phyloP scores from a whole-genome alignment of 768 basidiomycete species.

The Mycena epipterygia region DNA sequence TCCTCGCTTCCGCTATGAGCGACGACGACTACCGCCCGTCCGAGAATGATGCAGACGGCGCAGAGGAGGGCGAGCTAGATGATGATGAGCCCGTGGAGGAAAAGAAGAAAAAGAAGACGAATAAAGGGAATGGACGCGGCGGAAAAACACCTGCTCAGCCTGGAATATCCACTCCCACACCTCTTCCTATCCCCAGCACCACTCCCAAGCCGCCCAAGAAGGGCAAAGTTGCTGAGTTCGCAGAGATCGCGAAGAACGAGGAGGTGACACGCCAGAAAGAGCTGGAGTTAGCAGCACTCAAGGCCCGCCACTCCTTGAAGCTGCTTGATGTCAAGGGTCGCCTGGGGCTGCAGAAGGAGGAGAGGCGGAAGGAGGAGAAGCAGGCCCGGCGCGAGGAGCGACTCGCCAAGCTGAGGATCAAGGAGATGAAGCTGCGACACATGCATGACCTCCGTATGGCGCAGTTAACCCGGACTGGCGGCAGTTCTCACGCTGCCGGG shows the following conservation, averaged over 20 bases:
- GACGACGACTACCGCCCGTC: neutral
- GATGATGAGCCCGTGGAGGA: neutral
- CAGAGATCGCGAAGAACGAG: constrained; percentile 13
- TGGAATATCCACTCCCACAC: neutral
- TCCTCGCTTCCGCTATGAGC: neutral
- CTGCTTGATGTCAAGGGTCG: neutral
- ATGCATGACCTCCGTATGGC: constrained; percentile 38
- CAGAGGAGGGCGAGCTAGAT: neutral
- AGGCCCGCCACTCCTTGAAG: neutral
- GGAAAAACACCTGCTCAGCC: neutral
- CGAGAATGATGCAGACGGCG: neutral
- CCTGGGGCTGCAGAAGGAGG: neutral
- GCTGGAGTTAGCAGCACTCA: neutral
- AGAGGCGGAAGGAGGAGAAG: neutral
- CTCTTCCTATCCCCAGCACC: neutral
- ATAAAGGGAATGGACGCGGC: neutral
- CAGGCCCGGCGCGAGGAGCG: constrained; percentile 8
- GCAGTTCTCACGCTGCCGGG: neutral
- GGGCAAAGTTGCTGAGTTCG: constrained; percentile 4
- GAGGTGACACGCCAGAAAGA: constrained; percentile 18
- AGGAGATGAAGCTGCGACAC: constrained; percentile 47
- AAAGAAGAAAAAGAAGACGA: neutral
- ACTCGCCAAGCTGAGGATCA: neutral
- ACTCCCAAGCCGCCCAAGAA: constrained; percentile 5
- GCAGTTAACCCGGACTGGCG: neutral